Evolutionary conservation across 164 flowering plant species (phyloP).

Genomic region (Dillenia suffruticosa): DNA sequence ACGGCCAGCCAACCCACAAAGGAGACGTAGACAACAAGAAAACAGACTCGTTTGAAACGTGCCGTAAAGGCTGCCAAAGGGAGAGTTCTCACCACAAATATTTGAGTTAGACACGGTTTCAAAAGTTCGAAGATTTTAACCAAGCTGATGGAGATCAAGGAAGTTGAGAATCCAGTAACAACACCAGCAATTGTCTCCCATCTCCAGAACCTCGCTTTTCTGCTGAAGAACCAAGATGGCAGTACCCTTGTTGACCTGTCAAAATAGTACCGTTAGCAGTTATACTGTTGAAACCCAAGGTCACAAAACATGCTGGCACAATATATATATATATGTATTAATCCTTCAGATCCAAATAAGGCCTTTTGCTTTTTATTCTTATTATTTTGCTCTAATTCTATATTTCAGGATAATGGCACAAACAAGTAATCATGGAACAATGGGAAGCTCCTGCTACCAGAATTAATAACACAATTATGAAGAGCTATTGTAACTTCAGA

Average conservation of each 20-base stretch:
- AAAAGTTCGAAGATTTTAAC: slow-evolving; percentile 25
- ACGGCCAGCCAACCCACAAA: slow-evolving; percentile 52
- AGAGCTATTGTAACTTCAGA: too few relatives aligned
- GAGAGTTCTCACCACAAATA: slow-evolving; percentile 6
- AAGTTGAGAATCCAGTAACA: slow-evolving; percentile 42
- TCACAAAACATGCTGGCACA: not conserved
- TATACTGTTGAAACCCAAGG: not conserved
- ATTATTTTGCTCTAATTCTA: too few relatives aligned
- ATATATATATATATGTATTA: not conserved
- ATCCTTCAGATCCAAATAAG: too few relatives aligned
- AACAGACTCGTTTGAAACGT: slow-evolving; percentile 33
- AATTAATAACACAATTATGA: too few relatives aligned
- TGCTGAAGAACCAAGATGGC: slow-evolving; percentile 24
- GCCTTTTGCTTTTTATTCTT: too few relatives aligned
- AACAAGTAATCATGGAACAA: too few relatives aligned
- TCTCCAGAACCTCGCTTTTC: slow-evolving; percentile 17
- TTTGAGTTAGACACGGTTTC: slow-evolving; percentile 17
- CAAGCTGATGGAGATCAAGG: slow-evolving; percentile 35
- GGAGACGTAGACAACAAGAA: slow-evolving; percentile 51
- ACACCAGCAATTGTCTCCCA: slow-evolving; percentile 45
- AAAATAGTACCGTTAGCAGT: not conserved
- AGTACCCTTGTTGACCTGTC: slow-evolving; percentile 39
- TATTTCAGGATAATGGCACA: too few relatives aligned
- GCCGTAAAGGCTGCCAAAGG: slow-evolving; percentile 5
- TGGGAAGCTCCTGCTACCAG: too few relatives aligned